Evolutionary conservation across 1,284 basidiomycete species (phyloP), one percentile per base, ranked within the genome.

Genomic region (Boletus mariae): DNA sequence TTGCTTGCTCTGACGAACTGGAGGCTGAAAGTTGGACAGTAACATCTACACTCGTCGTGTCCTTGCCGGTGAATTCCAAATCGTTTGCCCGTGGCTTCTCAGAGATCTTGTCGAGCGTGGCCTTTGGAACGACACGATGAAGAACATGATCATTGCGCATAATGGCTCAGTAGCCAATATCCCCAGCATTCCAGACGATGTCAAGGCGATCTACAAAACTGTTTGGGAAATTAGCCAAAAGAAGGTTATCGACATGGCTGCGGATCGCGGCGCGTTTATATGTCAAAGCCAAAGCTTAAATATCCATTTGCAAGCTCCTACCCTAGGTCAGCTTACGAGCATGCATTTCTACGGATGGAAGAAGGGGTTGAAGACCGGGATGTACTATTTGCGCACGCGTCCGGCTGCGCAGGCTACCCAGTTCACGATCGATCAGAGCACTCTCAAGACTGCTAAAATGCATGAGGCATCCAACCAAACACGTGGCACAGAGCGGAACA

Each of bases 271-370:
- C 38, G 94, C 97, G 1, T 99, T 92, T 78, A 98, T 99, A 73
- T 97, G 95, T 77, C 97, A 99, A 75, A 88, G 84, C 62, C 88
- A 92, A 72, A 85, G 82, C 59, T 71, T 99, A 69, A 99, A 99
- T 73, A 85, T 99, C 54, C 96, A 99, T 72, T 75, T 99, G 44
- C 85, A 92, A 66, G 82, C 91, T 51, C 97, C 97, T 45, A 95
- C 94, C 10, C 82, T 90, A 61, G 93, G 92, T 17, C 97, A 99
- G 73, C 79, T 99, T 59, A 97, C 94, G 46, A 93, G 91, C 62
- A 99, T 98, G 96, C 97, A 99, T 78, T 99, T 99, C 76, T 98
- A 99, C 72, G 97, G 95, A 25, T 99, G 96, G 97, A 97, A 97
- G 84, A 93, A 93, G 75, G 97, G 97, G 28, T 77, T 99, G 68